Evolutionary conservation across 768 basidiomycete species (phyloP), one percentile per base, ranked within the genome.

Genomic region (Naganishia vaughanmartiniae): DNA sequence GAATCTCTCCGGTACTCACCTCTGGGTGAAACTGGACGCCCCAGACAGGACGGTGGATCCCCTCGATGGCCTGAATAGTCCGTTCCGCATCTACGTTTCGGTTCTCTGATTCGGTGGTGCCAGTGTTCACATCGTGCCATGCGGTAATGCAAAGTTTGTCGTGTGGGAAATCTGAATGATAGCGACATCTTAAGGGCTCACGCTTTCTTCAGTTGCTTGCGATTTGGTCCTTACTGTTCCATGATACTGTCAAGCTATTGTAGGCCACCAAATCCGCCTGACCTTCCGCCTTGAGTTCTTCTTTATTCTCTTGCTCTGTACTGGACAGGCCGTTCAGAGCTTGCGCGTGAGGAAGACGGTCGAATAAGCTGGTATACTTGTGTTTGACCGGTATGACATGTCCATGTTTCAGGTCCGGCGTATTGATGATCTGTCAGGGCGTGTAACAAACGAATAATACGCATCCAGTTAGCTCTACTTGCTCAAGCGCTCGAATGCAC

Each of bases 21-120:
- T 81, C 80, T 3, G 80, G 80, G 68, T 81, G 80, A 57, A 80
- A 81, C 58, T 81, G 80, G 0, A 80, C 80, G 10, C 60, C 36
- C 80, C 80, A 76, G 73, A 80, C 15, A 78, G 79, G 57, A 60
- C 79, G 78, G 26, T 57, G 65, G n/a, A 81, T 36, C 1, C 77
- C 80, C 65, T 81, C 78, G 0, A 79, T 75, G 0, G 80, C 78
- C 34, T 60, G 51, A 6, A 65, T 67, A n/a, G 72, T n/a, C 14
- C 48, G 12, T 51, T 26, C 24, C 24, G 48, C 48, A 24, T 51
- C 48, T 21, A n/a, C 48, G 7, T 54, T 69, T 0, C 30, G 60
- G 0, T 17, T 3, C 36, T 34, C n/a, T 70, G 51, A 0, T 65
- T 72, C 12, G 15, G 34, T 6, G 75, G 74, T 11, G 11, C 19